Percentiles rank a stretch among this genome's conserved stretches.
These are phyloP conservation scores for Tricholoma terreum DNA, from an alignment of 768 basidiomycete species.

Conservation along the genomic window DNA sequence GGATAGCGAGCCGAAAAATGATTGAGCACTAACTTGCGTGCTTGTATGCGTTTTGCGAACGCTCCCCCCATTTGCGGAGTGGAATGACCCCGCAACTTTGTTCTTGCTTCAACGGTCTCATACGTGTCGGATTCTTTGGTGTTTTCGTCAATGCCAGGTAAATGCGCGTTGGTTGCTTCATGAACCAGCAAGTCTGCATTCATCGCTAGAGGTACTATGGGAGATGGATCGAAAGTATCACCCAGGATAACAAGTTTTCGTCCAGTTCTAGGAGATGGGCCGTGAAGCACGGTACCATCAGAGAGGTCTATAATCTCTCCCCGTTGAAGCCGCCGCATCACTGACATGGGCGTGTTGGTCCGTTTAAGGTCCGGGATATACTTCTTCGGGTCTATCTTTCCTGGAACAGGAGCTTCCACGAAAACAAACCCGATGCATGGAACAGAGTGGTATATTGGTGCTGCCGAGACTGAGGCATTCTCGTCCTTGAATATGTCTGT, in stretches of 20 bases:
- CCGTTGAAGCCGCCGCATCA: constrained; percentile 63
- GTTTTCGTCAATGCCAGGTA: constrained; percentile 58
- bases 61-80: constrained; percentile 88
- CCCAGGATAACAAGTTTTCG: constrained; percentile 81
- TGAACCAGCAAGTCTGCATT: constrained; percentile 77
- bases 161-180: constrained; percentile 86
- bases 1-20: constrained; percentile 84
- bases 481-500: constrained; percentile 55
- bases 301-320: constrained; percentile 60
- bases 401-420: constrained; percentile 65
- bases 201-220: constrained; percentile 55
- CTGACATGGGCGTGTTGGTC: constrained; percentile 65
- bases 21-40: constrained; percentile 67
- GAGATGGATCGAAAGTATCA: constrained; percentile 80
- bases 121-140: constrained; percentile 63
- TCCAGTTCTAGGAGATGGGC: constrained; percentile 62
- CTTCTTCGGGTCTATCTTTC: constrained; percentile 67
- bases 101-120: constrained; percentile 55
- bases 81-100: constrained; percentile 81
- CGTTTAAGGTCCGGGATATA: constrained; percentile 70
- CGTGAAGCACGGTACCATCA: constrained; percentile 71
- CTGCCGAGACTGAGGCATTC: constrained; percentile 65
- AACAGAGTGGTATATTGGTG: constrained; percentile 76
- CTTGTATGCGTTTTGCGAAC: constrained; percentile 67
- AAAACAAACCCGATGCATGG: constrained; percentile 81